A percentile compares a stretch with the other conserved stretches of the same genome.
Conservation (phyloP, 768 basidiomycete genomes). For the Fibroporia radiculosa region DNA sequence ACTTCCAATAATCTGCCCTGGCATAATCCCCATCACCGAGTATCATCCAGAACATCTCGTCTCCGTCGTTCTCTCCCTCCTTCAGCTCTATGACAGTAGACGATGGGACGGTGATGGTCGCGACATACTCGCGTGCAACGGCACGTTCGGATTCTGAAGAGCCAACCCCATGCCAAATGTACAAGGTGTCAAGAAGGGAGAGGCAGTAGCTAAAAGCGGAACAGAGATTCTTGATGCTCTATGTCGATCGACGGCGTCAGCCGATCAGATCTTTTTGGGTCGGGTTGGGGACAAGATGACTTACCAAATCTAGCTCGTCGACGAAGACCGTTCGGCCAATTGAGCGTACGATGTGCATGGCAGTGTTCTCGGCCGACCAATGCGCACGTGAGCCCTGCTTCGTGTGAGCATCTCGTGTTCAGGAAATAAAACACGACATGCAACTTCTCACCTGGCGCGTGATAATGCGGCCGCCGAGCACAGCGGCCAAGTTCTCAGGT, state of each 20-base stretch:
- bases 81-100: constrained; percentile 43
- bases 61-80: constrained; percentile 53
- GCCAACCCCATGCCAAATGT: constrained; percentile 79
- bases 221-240: constrained; percentile 64
- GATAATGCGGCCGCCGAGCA: constrained; percentile 65
- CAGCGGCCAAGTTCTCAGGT: constrained; percentile 49
- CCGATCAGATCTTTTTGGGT: too few relatives aligned
- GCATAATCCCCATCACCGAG: constrained; percentile 72
- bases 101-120: constrained; percentile 32
- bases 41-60: constrained; percentile 82
- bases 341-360: constrained; percentile 70
- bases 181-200: constrained; percentile 59
- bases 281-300: too few relatives aligned
- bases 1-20: constrained; percentile 77
- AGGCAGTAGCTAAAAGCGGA: constrained; percentile 82
- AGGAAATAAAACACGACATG: constrained; percentile 3
- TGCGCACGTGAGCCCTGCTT: constrained; percentile 58
- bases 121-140: constrained; percentile 57
- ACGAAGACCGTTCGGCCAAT: constrained; percentile 44
- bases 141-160: constrained; percentile 49
- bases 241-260: background rate
- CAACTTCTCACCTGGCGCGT: constrained; percentile 73
- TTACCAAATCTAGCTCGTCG: constrained; percentile 68
- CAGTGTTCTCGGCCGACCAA: constrained; percentile 75
- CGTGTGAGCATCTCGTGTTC: constrained; percentile 5